Evolutionary conservation across 805 yeast species (phyloP), one percentile per base, ranked within the genome.

Genomic region (Candida namnaoensis): DNA sequence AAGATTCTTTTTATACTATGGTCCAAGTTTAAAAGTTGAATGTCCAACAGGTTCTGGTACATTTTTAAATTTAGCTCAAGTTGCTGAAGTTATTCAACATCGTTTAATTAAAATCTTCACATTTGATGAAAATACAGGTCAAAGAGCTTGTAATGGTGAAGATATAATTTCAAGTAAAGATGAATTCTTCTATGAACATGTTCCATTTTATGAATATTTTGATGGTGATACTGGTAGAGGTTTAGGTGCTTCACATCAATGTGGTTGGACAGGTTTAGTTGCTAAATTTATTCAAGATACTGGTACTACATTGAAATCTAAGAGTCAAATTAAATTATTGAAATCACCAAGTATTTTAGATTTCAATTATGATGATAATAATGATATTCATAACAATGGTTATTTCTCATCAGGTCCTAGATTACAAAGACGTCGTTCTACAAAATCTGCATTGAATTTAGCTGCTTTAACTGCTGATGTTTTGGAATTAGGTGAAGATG

Each of bases 151-250:
- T 58, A 81, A 86, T 53, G 95, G 91, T 35, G 85, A 77, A 36
- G 72, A 69, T 42, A 74, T 74, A 36, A 60, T 76, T 54, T 81
- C 76, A 26, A 73, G 79, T 42, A 65, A 68, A 30, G 95, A 86
- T 58, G 80, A 77, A 40, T 58, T 76, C 57, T 90, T 87, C 68
- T 76, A 74, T 52, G 95, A 88, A 46, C 74, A 76, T 48, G 74
- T 86, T 36, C 81, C 84, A 47, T 88, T 86, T 58, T 84, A 77
- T 58, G 97, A 88, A 66, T 88, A 82, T 59, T 88, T 88, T 58
- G 95, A 88, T 54, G 96, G 95, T 50, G 97, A 88, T 58, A 83
- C 93, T 2, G 97, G 97, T 34, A 75, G 95, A 50, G 97, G 96
- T 6, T 65, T 88, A 43, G 97, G 97, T 32, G 88, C 96, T 2